Evolutionary conservation across 1,139 yeast species (phyloP), one percentile per base, ranked within the genome.

Genomic region (Debaryomyces psychrophilus): DNA sequence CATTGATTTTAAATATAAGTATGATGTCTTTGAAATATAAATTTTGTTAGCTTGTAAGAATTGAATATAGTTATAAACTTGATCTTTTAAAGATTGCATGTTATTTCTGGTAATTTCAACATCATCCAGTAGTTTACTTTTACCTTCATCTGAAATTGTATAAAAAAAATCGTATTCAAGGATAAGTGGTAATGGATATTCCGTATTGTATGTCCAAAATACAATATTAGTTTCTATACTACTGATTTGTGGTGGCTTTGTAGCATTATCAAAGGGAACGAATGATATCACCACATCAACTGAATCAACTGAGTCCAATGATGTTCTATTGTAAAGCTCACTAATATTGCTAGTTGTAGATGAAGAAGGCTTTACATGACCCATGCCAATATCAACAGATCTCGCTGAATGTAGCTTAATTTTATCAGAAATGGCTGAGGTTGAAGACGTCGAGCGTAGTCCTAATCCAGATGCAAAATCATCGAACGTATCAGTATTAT

Each of bases 141-240:
- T 46, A 8, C 49, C 51, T 14, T 55, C 55, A n/a, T 54, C 48
- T 2, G 65, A 61, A 22, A 62, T 57, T 5, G 67, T 58, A 54
- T 74, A 73, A 55, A 73, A 73, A 54, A 75, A 74, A 51, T 75
- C 80, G 49, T 72, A 72, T 5, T 68, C 70, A 18, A 75, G 52
- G 37, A 64, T 65, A 46, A 71, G 61, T 2, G 79, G 79, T 31
- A 75, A 54, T 1, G 79, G 78, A 49, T 68, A 73, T 36, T 73
- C 78, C 1, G 77, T 60, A 39, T 62, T 60, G 52, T 69, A 73
- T 2, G 79, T 61, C 79, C 79, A 75, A 7, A 69, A 62, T 1
- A 74, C 71, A 9, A 75, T 56, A 49, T 71, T 73, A 23, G 65
- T 54, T 11, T 73, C 79, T 12, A 75, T 59, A 45, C 55, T 56